A percentile compares a stretch with the other conserved stretches of the same genome.
Evolutionary conservation across 257 asterid species (phyloP).

Genomic region (Ocimum tenuiflorum): DNA sequence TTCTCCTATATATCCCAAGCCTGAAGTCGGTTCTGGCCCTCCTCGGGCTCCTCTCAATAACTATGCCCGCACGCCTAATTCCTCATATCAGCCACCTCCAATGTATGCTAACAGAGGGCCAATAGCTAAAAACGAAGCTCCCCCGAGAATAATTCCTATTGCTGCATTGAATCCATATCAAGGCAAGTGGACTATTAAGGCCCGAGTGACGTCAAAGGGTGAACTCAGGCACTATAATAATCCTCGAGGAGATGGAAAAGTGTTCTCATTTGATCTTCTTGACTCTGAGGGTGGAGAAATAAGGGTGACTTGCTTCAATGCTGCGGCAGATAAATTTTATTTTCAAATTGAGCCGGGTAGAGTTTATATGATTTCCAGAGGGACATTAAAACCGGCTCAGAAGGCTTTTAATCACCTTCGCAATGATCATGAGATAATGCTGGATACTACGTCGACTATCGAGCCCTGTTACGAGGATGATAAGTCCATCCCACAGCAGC

Average conservation of each 20-base stretch:
- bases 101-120: constrained; percentile 75
- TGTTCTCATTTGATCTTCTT: constrained; percentile 86
- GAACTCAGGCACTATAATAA: constrained; percentile 72
- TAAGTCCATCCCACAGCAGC: constrained; percentile 65
- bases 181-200: constrained; percentile 90
- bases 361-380: constrained; percentile 70
- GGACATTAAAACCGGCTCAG: constrained; percentile 62
- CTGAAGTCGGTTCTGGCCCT: constrained; percentile 38
- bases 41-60: constrained; percentile 42
- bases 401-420: constrained; percentile 68
- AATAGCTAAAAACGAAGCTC: constrained; percentile 67
- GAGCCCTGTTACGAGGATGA: constrained; percentile 76
- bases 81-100: constrained; percentile 34
- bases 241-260: constrained; percentile 85
- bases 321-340: constrained; percentile 74
- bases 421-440: constrained; percentile 72
- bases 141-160: constrained; percentile 70
- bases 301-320: constrained; percentile 87
- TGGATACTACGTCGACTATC: constrained; percentile 59
- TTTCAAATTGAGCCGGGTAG: constrained; percentile 58
- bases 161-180: constrained; percentile 80
- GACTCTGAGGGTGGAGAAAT: constrained; percentile 92
- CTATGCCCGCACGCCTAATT: constrained; percentile 33
- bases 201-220: constrained; percentile 72
- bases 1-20: constrained; percentile 30